Evolutionary conservation across 352 stramenopile genomes (phyloP).

Genomic region (Globisporangium apiculatum): DNA sequence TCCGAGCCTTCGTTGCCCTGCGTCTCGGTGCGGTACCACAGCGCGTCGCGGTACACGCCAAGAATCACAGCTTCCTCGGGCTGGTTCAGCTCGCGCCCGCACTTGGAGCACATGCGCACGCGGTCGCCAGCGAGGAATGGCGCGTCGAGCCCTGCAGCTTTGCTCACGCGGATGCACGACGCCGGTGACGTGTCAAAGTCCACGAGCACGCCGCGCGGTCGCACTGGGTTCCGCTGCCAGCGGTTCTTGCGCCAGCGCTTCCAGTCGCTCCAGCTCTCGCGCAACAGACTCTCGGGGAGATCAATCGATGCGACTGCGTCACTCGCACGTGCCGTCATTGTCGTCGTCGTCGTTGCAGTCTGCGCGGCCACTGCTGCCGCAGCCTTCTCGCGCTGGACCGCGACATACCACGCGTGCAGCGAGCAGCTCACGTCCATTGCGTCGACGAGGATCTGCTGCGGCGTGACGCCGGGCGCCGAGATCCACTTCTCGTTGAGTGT

Average conservation of each 20-base stretch:
- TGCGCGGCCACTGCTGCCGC: slow-evolving; percentile 3
- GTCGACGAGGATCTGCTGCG: slow-evolving; percentile 75
- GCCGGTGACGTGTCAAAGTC: slow-evolving; percentile 91
- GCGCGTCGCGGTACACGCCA: slow-evolving; percentile 84
- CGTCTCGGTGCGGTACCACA: slow-evolving; percentile 95
- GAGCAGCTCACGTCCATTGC: slow-evolving; percentile 87
- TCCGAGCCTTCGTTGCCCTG: slow-evolving; percentile 95
- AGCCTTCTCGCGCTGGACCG: slow-evolving; percentile 27
- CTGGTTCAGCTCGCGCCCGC: slow-evolving; percentile 92
- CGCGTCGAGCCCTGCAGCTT: slow-evolving; percentile 77
- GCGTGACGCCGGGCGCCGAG: slow-evolving; percentile 71
- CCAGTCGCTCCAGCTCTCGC: slow-evolving; percentile 78
- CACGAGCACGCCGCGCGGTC: slow-evolving; percentile 85
- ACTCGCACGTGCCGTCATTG: background rate
- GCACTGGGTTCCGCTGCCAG: slow-evolving; percentile 73
- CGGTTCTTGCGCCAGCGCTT: slow-evolving; percentile 79
- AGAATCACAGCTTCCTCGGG: slow-evolving; percentile 95
- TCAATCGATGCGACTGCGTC: slow-evolving; percentile 13
- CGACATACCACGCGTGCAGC: slow-evolving; percentile 77
- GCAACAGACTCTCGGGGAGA: slow-evolving; percentile 51
- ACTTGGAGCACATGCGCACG: slow-evolving; percentile 91
- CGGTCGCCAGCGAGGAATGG: slow-evolving; percentile 92
- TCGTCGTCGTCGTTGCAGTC: background rate
- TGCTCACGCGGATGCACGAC: slow-evolving; percentile 86
- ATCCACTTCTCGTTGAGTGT: slow-evolving; percentile 95